phyloP scores from a whole-genome alignment of 2,329 filamentous ascomycete species.

The Ceratocystiopsis brevicomis region DNA sequence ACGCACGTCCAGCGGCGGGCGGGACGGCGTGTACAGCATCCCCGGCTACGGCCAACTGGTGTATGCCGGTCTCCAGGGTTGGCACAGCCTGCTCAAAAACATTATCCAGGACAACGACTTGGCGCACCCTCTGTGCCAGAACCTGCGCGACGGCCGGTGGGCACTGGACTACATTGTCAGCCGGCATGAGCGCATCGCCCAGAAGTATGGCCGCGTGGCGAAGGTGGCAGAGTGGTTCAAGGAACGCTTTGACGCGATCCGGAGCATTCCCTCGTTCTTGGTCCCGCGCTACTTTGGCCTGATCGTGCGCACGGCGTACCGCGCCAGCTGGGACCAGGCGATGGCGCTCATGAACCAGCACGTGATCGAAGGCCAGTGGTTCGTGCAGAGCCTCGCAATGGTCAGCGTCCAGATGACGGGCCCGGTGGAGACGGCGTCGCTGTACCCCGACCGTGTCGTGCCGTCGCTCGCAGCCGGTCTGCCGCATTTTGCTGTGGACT shows the following conservation, averaged over 20 bases:
- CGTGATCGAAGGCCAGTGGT: conserved; percentile 65
- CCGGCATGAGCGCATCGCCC: conserved; percentile 54
- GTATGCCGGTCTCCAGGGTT: conserved; percentile 93
- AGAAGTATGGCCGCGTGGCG: conserved; percentile 39
- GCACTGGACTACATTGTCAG: conserved; percentile 72
- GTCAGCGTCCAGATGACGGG: conserved; percentile 85
- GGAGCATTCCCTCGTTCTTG: conserved; percentile 70
- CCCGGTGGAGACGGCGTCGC: conserved; percentile 70
- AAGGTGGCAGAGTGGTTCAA: conserved; percentile 61
- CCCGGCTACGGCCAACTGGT: conserved; percentile 70
- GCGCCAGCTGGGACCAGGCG: conserved; percentile 59
- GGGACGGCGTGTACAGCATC: conserved; percentile 76
- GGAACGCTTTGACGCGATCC: conserved; percentile 70
- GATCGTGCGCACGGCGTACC: conserved; percentile 72
- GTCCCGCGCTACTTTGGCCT: conserved; percentile 86
- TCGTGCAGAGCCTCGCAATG: conserved; percentile 74
- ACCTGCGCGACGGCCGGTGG: conserved; percentile 83
- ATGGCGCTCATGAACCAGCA: conserved; percentile 64
- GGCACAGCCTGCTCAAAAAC: conserved; percentile 81
- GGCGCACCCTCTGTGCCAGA: conserved; percentile 81
- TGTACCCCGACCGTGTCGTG: conserved; percentile 71
- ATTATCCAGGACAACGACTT: conserved; percentile 81
- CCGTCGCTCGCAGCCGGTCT: conserved; percentile 81
- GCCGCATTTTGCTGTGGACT: conserved; percentile 83
- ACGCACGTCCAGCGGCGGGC: conserved; percentile 55